phyloP scores from a whole-genome alignment of 305 asterid genomes.

The Solanum hybrid region DNA sequence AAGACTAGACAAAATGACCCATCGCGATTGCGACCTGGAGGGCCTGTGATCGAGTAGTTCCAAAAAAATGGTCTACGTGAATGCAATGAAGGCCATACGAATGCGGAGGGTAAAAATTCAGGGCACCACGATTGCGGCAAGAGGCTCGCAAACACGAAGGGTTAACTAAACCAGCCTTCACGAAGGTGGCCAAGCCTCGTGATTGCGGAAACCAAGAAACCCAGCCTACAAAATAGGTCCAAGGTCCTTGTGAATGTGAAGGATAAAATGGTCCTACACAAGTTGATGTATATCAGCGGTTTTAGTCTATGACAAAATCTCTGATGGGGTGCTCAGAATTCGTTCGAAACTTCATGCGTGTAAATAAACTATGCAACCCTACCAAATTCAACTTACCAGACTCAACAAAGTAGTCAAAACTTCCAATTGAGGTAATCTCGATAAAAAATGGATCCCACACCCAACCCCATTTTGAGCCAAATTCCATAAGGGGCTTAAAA shows the following conservation, averaged over 20 bases:
- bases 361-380: neutral
- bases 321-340: neutral
- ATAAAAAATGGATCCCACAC: neutral
- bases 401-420: neutral
- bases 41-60: neutral
- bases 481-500: neutral
- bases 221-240: neutral
- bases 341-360: neutral
- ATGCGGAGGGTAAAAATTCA: neutral
- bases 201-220: neutral
- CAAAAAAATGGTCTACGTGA: neutral
- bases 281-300: too few species aligned
- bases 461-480: neutral
- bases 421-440: neutral
- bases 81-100: neutral
- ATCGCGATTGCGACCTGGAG: neutral
- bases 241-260: neutral
- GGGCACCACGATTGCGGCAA: neutral
- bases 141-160: neutral
- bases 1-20: too few species aligned
- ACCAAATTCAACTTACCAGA: neutral
- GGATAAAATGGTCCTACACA: neutral
- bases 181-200: neutral
- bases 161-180: neutral
- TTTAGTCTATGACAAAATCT: neutral